A percentile compares a stretch with the other conserved stretches of the same genome.
These are phyloP conservation scores for Leishmania major DNA, from an alignment of 208 protist species.

Conservation along the genomic window DNA sequence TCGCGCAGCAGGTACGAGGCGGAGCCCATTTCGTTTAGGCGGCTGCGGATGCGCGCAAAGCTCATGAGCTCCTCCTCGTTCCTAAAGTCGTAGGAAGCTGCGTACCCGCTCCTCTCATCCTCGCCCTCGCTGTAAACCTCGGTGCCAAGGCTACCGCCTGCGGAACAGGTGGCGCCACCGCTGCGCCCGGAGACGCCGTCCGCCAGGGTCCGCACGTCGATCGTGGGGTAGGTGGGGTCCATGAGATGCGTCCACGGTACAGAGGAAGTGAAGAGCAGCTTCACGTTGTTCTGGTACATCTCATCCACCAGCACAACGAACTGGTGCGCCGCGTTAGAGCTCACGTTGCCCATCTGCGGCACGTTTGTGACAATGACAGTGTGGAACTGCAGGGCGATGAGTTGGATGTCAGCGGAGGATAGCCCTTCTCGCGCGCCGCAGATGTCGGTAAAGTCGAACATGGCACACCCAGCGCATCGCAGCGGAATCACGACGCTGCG, in stretches of 20 bases:
- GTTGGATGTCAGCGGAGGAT: slow-evolving; percentile 72
- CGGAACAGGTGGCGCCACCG: background rate
- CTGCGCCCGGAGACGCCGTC: background rate
- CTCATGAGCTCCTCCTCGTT: slow-evolving; percentile 84
- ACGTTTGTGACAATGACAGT: slow-evolving; percentile 84
- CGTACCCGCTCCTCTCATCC: slow-evolving; percentile 80
- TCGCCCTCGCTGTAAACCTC: slow-evolving; percentile 76
- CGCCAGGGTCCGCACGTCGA: slow-evolving; percentile 3
- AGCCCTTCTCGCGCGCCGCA: slow-evolving; percentile 55
- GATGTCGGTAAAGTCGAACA: slow-evolving; percentile 86
- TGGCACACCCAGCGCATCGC: slow-evolving; percentile 63
- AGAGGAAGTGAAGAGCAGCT: slow-evolving; percentile 77
- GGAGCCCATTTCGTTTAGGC: slow-evolving; percentile 82
- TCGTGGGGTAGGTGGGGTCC: slow-evolving; percentile 19
- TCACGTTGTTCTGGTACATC: slow-evolving; percentile 91
- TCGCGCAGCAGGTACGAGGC: slow-evolving; percentile 68
- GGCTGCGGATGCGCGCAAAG: slow-evolving; percentile 73
- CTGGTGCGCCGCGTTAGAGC: slow-evolving; percentile 74
- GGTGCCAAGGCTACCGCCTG: background rate
- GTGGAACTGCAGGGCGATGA: slow-evolving; percentile 73
- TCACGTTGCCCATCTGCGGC: slow-evolving; percentile 62
- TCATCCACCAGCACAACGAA: slow-evolving; percentile 90
- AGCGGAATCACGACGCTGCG: slow-evolving; percentile 69
- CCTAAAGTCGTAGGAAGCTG: slow-evolving; percentile 57
- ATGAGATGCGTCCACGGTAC: slow-evolving; percentile 76